Evolutionary conservation across 139 green algal species (phyloP), one percentile per base, ranked within the genome.

Genomic region (Chlorella sp.): DNA sequence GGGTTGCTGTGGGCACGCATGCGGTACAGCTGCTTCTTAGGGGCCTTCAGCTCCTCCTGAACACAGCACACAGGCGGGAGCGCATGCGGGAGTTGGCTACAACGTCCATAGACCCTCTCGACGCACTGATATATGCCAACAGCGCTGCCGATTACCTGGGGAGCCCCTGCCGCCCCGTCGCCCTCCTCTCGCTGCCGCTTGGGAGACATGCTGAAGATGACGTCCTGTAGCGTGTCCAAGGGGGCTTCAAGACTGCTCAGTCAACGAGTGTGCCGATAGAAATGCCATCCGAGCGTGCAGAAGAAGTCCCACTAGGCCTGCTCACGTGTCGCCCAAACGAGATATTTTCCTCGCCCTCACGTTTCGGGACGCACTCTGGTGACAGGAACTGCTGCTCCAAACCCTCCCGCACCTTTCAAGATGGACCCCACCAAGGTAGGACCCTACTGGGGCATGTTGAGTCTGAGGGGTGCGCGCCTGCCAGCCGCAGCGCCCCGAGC

Each of bases 1-100:
- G 98, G 98, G 90, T 99, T 99, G 93, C 96, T 97, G 95, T 99
- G 98, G 1, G 98, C 98, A 0, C 98, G 87, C 7, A 97, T 93
- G 3, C 98, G 93, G 92, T 98, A 99, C 24, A 99, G 93, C 26
- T 93, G 89, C 88, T 99, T 99, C 12, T 90, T 92, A 16, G 96
- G 96, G 26, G 92, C 79, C 79, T 93, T 89, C 18, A 89, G 87
- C 28, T 85, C 86, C 84, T 92, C 68, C 83, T 80, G 64, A 24
- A 40, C 3, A 34, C 36, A 37, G 4, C 32, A 75, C 9, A 77
- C 48, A 57, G 48, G 53, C 15, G 53, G 21, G 40, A 37, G 40
- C 40, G 30, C 40, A 68, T 84, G 79, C 77, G 36, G 73, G 73
- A 42, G 32, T 24, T 19, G 30, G 73, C 32, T 1, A 24, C 73